Conservation (phyloP, 495 filamentous ascomycete genomes). For the Penicillium nucicola region DNA sequence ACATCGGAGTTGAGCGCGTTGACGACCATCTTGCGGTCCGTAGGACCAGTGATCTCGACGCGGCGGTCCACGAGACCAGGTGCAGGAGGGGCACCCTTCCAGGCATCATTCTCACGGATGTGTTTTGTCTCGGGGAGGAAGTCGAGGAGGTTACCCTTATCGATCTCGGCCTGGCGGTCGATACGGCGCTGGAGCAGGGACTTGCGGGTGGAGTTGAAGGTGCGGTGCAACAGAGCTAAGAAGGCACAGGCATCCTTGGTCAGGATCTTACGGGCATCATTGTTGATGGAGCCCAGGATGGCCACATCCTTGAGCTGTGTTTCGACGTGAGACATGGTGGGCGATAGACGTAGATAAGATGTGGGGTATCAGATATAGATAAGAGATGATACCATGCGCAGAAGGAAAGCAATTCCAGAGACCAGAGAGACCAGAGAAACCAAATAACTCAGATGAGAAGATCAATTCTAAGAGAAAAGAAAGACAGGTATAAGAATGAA, state of each 20-base stretch:
- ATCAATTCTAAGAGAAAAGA: background rate
- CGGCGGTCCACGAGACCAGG: conserved; percentile 91
- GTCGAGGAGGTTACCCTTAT: conserved; percentile 86
- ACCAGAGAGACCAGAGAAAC: too few relatives aligned
- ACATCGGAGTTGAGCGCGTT: conserved; percentile 97
- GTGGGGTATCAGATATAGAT: background rate
- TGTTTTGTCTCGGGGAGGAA: conserved; percentile 96
- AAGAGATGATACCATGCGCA: background rate
- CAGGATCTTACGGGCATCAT: conserved; percentile 83
- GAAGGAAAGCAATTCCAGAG: background rate
- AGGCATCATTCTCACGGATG: conserved; percentile 91
- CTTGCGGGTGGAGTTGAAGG: conserved; percentile 90
- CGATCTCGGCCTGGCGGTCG: conserved; percentile 88
- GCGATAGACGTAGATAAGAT: background rate
- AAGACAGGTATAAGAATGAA: conserved; percentile 10
- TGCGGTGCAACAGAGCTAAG: conserved; percentile 88
- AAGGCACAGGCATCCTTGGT: conserved; percentile 89
- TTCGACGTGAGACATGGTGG: conserved; percentile 68
- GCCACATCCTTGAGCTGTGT: conserved; percentile 81
- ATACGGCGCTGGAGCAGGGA: conserved; percentile 81
- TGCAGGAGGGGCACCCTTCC: conserved; percentile 91
- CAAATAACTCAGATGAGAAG: background rate
- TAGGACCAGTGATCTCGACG: conserved; percentile 98
- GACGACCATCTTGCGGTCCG: conserved; percentile 98
- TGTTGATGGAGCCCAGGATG: conserved; percentile 73